These are phyloP conservation scores for Trypanosoma avium DNA, from an alignment of 208 protist genomes.

Conservation along the genomic window DNA sequence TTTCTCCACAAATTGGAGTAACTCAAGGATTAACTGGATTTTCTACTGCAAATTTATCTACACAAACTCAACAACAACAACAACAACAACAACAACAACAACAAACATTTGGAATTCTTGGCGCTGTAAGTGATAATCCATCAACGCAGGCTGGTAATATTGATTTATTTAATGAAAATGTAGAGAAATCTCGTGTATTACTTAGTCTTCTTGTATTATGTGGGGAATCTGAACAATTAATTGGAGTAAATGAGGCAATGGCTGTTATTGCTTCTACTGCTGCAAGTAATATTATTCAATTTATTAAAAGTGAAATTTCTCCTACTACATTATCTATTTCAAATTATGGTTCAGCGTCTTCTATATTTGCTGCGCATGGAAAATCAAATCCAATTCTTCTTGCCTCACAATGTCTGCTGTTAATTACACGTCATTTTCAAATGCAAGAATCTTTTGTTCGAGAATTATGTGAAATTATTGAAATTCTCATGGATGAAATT, in stretches of 20 bases:
- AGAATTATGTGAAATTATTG: conserved; percentile 46
- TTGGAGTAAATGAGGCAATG: conserved; percentile 32
- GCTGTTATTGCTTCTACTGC: conserved; percentile 33
- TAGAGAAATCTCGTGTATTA: conserved; percentile 8
- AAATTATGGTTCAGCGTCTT: not conserved
- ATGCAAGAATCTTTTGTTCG: conserved; percentile 60
- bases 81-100: conserved; percentile 19
- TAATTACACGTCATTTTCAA: conserved; percentile 88
- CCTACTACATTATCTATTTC: conserved; percentile 1
- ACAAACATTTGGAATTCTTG: conserved; percentile 11
- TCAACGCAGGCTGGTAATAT: not conserved
- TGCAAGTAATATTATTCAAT: conserved; percentile 48
- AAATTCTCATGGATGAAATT: conserved; percentile 42
- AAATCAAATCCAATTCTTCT: conserved; percentile 55
- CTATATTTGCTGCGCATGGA: conserved; percentile 8
- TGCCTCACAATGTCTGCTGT: conserved; percentile 75
- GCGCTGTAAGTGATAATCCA: conserved; percentile 5
- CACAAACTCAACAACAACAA: not conserved
- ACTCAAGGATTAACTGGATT: conserved; percentile 11
- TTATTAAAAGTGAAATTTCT: conserved; percentile 39
- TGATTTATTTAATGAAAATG: conserved; percentile 16
- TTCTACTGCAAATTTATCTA: not conserved
- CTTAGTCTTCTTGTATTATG: conserved; percentile 28
- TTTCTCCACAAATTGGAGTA: not conserved
- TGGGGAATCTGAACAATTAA: conserved; percentile 28